A percentile compares a stretch with the other conserved stretches of the same genome.
phyloP scores from a whole-genome alignment of 2,329 filamentous ascomycete species.

The Rachicladosporium sp. region DNA sequence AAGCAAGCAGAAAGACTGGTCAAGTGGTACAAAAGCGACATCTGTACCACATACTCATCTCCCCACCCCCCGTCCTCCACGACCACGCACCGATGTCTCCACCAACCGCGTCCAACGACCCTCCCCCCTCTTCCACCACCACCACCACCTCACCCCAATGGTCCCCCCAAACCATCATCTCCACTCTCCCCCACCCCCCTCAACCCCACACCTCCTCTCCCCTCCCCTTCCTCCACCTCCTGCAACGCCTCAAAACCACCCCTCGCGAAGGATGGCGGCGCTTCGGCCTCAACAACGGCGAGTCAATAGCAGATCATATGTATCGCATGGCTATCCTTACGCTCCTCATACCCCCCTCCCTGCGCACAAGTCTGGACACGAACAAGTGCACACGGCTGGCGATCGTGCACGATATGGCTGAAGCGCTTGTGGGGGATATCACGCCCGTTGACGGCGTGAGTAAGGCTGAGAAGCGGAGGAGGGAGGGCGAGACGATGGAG shows the following conservation, averaged over 20 bases:
- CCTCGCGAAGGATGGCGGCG: slow-evolving; percentile 93
- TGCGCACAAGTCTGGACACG: slow-evolving; percentile 62
- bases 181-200: slow-evolving; percentile 48
- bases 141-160: no score
- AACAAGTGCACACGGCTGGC: slow-evolving; percentile 87
- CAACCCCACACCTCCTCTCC: slow-evolving; percentile 58
- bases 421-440: slow-evolving; percentile 89
- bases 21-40: no score
- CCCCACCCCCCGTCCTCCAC: no score
- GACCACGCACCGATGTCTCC: no score
- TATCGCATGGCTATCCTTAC: slow-evolving; percentile 97
- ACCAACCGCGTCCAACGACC: no score
- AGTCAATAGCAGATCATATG: slow-evolving; percentile 98
- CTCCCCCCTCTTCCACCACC: no score
- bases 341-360: slow-evolving; percentile 71
- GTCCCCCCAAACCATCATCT: slow-evolving; percentile 40
- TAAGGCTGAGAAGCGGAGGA: slow-evolving; percentile 78
- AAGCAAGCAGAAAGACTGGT: no score
- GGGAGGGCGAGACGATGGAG: slow-evolving; percentile 84
- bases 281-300: slow-evolving; percentile 63
- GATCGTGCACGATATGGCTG: slow-evolving; percentile 94
- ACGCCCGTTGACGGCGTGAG: slow-evolving; percentile 78
- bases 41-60: no score
- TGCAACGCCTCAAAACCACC: slow-evolving; percentile 89
- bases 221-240: slow-evolving; percentile 83